These are phyloP conservation scores for Candida mattraensis DNA, from an alignment of 805 yeast genomes.

Conservation along the genomic window DNA sequence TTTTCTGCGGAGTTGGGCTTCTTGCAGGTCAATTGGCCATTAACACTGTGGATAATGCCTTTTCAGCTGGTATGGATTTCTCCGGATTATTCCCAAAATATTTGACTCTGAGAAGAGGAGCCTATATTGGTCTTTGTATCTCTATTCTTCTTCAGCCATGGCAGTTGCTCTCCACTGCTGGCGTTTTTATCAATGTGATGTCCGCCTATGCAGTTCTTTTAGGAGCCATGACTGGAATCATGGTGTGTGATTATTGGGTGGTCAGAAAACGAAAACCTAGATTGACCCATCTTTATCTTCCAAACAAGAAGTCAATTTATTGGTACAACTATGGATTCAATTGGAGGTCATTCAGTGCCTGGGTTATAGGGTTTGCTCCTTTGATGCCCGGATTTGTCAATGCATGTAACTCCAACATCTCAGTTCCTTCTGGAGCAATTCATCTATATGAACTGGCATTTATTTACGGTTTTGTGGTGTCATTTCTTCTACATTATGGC, in stretches of 20 bases:
- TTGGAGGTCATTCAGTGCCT: slow-evolving; percentile 62
- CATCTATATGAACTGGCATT: slow-evolving; percentile 45
- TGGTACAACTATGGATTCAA: slow-evolving; percentile 48
- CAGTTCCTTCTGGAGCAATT: slow-evolving; percentile 40
- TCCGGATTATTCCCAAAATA: slow-evolving; percentile 47
- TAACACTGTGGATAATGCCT: slow-evolving; percentile 39
- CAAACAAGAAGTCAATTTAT: slow-evolving; percentile 43
- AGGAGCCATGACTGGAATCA: slow-evolving; percentile 72
- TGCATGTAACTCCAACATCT: slow-evolving; percentile 24
- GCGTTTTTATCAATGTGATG: slow-evolving; percentile 29
- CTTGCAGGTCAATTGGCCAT: slow-evolving; percentile 38
- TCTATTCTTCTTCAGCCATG: slow-evolving; percentile 42
- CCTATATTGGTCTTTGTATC: slow-evolving; percentile 37
- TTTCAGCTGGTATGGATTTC: slow-evolving; percentile 51
- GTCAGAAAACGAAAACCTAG: slow-evolving; percentile 48
- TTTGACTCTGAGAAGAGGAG: slow-evolving; percentile 46
- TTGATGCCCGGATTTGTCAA: slow-evolving; percentile 45
- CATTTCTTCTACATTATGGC: slow-evolving; percentile 40
- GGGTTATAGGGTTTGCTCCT: slow-evolving; percentile 46
- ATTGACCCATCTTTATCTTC: slow-evolving; percentile 59
- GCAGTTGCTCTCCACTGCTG: slow-evolving; percentile 37
- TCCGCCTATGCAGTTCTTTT: slow-evolving; percentile 36
- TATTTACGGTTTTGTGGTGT: slow-evolving; percentile 41
- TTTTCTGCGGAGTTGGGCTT: slow-evolving; percentile 42
- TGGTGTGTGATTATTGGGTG: slow-evolving; percentile 59